Evolutionary conservation across 768 basidiomycete genomes (phyloP).

Genomic region (Russula earlei): DNA sequence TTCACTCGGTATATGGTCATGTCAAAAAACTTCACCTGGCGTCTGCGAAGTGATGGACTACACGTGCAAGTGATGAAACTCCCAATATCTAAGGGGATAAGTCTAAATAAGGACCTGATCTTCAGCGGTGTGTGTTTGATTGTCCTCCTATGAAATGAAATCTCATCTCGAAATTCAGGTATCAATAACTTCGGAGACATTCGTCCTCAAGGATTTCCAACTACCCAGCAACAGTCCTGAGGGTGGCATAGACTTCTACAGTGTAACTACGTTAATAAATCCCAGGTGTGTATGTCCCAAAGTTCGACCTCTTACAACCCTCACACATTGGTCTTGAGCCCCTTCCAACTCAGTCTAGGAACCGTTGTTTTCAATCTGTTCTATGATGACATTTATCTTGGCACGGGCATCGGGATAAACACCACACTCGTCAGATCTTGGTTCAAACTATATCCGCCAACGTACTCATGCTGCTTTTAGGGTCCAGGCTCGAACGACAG

Average conservation of each 20-base stretch:
- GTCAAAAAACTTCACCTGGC: conserved; percentile 58
- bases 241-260: conserved; percentile 58
- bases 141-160: not conserved
- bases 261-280: conserved; percentile 47
- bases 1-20: conserved; percentile 62
- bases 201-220: conserved; percentile 44
- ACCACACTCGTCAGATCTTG: conserved; percentile 40
- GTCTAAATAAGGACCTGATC: conserved; percentile 51
- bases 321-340: conserved; percentile 29
- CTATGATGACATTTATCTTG: conserved; percentile 49
- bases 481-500: conserved; percentile 44
- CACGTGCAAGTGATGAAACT: conserved; percentile 58
- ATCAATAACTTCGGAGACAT: conserved; percentile 56
- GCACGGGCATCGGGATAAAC: conserved; percentile 43
- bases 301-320: not conserved
- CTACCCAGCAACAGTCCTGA: conserved; percentile 57
- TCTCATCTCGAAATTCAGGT: conserved; percentile 28
- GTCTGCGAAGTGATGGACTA: conserved; percentile 44
- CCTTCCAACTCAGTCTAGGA: conserved; percentile 61
- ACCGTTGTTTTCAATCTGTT: conserved; percentile 53
- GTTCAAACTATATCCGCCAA: not conserved
- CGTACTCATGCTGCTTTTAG: conserved; percentile 25
- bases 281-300: conserved; percentile 39
- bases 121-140: conserved; percentile 38
- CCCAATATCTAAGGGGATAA: conserved; percentile 54